Percentiles rank a stretch among this genome's conserved stretches.
These are phyloP conservation scores for Wickerhamomyces strasburgensis DNA, from an alignment of 805 yeast genomes.

Conservation along the genomic window DNA sequence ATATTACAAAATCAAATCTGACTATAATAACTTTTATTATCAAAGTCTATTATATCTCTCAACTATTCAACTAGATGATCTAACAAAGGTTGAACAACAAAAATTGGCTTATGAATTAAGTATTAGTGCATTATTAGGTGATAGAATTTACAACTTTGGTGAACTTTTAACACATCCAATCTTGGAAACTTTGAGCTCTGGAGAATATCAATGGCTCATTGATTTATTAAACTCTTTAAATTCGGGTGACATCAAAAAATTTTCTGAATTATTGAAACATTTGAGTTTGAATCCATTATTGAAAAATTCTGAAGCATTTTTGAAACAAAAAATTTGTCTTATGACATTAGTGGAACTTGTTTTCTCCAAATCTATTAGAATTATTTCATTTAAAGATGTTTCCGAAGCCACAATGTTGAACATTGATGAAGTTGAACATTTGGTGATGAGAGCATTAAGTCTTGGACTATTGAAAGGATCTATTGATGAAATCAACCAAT, in stretches of 20 bases:
- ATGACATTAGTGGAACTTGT: constrained; percentile 88
- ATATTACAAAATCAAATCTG: constrained; percentile 66
- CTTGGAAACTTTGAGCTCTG: constrained; percentile 44
- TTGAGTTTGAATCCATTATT: constrained; percentile 50
- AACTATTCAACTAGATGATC: constrained; percentile 47
- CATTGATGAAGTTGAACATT: constrained; percentile 71
- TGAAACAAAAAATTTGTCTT: constrained; percentile 86
- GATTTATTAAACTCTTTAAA: constrained; percentile 67
- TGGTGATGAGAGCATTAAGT: constrained; percentile 87
- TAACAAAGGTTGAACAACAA: constrained; percentile 37
- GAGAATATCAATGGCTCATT: constrained; percentile 63
- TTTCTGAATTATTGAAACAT: constrained; percentile 46
- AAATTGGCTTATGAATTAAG: constrained; percentile 70
- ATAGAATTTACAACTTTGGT: constrained; percentile 90
- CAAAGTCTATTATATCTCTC: constrained; percentile 80
- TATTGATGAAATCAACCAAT: constrained; percentile 79
- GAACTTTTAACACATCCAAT: constrained; percentile 90
- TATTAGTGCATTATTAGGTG: constrained; percentile 85
- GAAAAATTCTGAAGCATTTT: constrained; percentile 52
- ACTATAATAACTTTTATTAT: constrained; percentile 76
- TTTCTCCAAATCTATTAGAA: constrained; percentile 72
- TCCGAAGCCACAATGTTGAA: constrained; percentile 62
- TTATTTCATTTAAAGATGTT: constrained; percentile 67
- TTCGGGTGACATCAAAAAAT: constrained; percentile 67
- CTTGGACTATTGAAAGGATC: constrained; percentile 81